Evolutionary conservation across 768 basidiomycete species (phyloP).

Genomic region (Termitomyces sp.): DNA sequence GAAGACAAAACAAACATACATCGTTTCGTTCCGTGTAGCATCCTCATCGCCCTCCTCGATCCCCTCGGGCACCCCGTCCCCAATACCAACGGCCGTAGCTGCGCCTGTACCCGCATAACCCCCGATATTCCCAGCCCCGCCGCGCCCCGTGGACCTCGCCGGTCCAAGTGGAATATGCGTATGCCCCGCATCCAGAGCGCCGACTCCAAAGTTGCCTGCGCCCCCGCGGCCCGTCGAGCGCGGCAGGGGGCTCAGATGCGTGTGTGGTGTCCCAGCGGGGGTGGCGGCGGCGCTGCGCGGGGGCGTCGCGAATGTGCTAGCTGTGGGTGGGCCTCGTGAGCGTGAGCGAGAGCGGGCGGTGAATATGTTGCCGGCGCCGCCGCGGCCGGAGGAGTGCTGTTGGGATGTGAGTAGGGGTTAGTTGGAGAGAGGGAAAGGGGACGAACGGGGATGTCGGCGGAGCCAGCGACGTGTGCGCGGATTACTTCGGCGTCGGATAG

Average conservation of each 20-base stretch:
- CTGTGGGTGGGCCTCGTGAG: not conserved
- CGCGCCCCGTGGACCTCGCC: constrained; percentile 17
- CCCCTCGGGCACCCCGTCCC: not conserved
- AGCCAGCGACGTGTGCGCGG: constrained; percentile 27
- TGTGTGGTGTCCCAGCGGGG: not conserved
- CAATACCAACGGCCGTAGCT: too few relatives aligned
- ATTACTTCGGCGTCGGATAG: constrained; percentile 31
- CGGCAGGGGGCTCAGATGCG: not conserved
- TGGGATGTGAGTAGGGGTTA: not conserved
- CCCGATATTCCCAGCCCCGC: constrained; percentile 18
- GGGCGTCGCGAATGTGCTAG: not conserved
- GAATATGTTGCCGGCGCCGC: constrained; percentile 62
- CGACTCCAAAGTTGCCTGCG: not conserved
- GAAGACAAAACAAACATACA: not conserved
- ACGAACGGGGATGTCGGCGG: constrained; percentile 34
- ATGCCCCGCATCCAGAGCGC: not conserved
- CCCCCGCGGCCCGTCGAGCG: not conserved
- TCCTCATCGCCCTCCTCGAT: constrained; percentile 1
- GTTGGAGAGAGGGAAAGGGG: constrained; percentile 1
- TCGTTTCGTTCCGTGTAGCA: not conserved
- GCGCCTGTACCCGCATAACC: not conserved
- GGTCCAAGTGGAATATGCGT: not conserved
- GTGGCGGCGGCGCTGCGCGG: not conserved
- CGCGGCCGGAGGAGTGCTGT: constrained; percentile 61
- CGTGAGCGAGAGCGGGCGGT: constrained; percentile 49